These are phyloP conservation scores for Geranomyces variabilis DNA, from an alignment of 192 early-diverging fungal species.

Conservation along the genomic window DNA sequence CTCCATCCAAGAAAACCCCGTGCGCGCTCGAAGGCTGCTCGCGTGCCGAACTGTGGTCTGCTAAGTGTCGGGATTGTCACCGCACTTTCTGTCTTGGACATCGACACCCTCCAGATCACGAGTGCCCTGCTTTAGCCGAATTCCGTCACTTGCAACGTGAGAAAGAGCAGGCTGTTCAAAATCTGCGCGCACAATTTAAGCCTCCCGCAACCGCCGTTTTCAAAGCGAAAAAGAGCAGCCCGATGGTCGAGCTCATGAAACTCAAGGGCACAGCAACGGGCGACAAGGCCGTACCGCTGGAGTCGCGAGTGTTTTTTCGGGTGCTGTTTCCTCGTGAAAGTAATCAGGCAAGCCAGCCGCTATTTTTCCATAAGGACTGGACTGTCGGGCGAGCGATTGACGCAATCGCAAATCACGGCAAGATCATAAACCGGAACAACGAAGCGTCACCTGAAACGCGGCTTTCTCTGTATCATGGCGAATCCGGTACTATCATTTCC, in stretches of 20 bases:
- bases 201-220: background rate
- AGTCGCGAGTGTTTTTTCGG: constrained; percentile 1
- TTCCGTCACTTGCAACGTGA: background rate
- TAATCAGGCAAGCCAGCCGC: background rate
- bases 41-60: background rate
- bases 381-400: constrained; percentile 8
- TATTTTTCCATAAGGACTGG: constrained; percentile 15
- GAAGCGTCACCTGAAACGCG: background rate
- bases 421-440: background rate
- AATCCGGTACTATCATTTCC: background rate
- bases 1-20: background rate
- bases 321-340: background rate
- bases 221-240: constrained; percentile 7
- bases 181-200: background rate
- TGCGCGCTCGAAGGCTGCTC: background rate
- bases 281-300: background rate
- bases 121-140: background rate
- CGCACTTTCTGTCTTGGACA: background rate
- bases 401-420: background rate
- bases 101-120: constrained; percentile 14
- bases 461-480: constrained; percentile 1
- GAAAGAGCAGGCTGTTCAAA: constrained; percentile 3
- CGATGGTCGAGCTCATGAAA: background rate
- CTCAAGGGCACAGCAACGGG: constrained; percentile 8
- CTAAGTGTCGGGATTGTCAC: constrained; percentile 6